Base-by-base conservation (phyloP, 768 basidiomycete genomes). In the Cantharellus cinnabarinus region DNA sequence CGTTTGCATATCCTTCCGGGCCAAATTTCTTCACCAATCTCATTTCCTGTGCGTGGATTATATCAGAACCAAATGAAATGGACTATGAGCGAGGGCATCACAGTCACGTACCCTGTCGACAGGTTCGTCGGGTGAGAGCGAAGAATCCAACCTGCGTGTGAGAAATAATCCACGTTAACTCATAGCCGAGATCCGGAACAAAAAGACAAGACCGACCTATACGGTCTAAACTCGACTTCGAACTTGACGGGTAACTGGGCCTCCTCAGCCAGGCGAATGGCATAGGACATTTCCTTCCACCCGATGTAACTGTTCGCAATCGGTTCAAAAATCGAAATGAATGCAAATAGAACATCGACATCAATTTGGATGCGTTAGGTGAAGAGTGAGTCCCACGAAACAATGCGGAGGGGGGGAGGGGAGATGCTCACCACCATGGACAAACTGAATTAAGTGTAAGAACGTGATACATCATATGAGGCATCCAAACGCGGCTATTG, bases 161-260 rank as follows among this genome's bases (percentile, higher is more conserved):
- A 29, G 20, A 29, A 29, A 29, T 29, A 29, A 29, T 29, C 20
- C 20, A 29, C 20, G 20, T 29, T 29, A 29, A 29, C 20, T 29
- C 20, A 29, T 29, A 29, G 20, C 20, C 20, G 20, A 29, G 20
- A 29, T 29, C 20, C 20, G 20, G 20, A 29, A 29, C 20, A 29
- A 29, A 29, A 29, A 29, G 20, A 29, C 20, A 29, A 29, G 1
- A 29, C 20, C 20, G 20, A 29, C 20, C 71, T 63, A 69, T 71
- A 78, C 3, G 77, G 77, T 44, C 73, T 68, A 66, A 75, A 73
- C 63, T 77, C 73, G 63, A 76, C 65, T 42, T 73, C 69, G 65
- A 76, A 72, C 41, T 65, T 63, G 56, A 68, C 42, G 4, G 65
- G 55, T 2, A 62, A 57, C 20, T 64, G 55, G 35, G 66, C 42